Conservation (phyloP, 2,329 filamentous ascomycete genomes). For the Cordyceps tenuipes region DNA sequence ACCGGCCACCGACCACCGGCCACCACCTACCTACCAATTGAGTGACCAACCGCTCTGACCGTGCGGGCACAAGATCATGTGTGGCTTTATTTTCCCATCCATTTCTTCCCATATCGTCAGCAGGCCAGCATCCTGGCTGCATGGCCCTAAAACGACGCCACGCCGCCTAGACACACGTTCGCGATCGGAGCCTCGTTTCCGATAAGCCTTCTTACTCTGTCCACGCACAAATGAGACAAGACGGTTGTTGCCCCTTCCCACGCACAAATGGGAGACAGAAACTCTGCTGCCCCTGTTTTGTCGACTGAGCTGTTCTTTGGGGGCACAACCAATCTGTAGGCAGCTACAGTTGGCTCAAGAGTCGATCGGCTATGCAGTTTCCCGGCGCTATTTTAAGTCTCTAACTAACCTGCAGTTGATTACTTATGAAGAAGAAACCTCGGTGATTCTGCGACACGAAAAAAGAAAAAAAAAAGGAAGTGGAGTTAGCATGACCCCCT, state of each 20-base stretch:
- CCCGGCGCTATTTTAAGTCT: neutral
- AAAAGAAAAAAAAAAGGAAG: neutral
- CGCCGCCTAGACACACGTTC: neutral
- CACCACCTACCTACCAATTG: too few relatives aligned
- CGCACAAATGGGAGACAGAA: neutral
- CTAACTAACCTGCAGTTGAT: too few relatives aligned
- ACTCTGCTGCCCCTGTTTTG: neutral
- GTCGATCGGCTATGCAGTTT: neutral
- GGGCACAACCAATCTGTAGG: too few relatives aligned
- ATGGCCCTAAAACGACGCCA: too few relatives aligned
- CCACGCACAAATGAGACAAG: neutral
- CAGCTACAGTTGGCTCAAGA: neutral
- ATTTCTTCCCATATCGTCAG: neutral
- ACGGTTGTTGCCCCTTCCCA: too few relatives aligned
- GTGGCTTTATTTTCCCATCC: too few relatives aligned
- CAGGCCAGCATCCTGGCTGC: neutral
- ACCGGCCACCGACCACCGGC: too few relatives aligned
- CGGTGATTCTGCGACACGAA: neutral
- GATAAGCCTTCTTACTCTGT: neutral
- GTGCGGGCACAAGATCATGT: too few relatives aligned
- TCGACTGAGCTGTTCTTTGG: neutral
- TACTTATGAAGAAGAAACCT: too few relatives aligned
- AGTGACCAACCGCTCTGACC: too few relatives aligned
- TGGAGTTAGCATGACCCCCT: neutral
- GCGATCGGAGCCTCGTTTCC: neutral